phyloP scores from a whole-genome alignment of 495 filamentous ascomycete species.

The Tuber microsphaerosporum region DNA sequence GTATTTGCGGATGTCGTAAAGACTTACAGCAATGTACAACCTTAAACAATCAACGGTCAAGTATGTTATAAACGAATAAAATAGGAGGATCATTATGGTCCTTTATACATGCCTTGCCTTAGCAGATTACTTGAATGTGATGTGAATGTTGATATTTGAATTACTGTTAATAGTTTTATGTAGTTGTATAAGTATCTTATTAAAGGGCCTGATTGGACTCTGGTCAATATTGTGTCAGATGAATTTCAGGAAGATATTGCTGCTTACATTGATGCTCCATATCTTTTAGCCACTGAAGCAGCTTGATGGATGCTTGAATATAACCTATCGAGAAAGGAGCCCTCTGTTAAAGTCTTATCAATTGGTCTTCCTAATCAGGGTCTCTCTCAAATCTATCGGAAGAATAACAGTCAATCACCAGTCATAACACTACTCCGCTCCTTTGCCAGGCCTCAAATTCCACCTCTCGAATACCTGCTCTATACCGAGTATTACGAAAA shows the following conservation, averaged over 20 bases:
- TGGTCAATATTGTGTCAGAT: constrained; percentile 6
- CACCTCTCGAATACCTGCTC: too few species aligned
- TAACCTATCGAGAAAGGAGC: constrained; percentile 9
- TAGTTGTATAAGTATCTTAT: too few species aligned
- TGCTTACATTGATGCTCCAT: constrained; percentile 23
- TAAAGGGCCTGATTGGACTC: neutral
- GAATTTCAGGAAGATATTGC: constrained; percentile 13
- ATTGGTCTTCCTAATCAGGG: constrained; percentile 14
- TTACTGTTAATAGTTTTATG: too few species aligned
- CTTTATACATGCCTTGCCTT: too few species aligned
- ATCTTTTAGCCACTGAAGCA: constrained; percentile 18
- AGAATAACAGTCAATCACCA: constrained; percentile 4
- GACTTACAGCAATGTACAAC: too few species aligned
- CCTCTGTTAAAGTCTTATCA: constrained; percentile 8
- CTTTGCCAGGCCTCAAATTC: constrained; percentile 8
- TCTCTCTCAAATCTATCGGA: constrained; percentile 12
- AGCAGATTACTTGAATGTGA: too few species aligned
- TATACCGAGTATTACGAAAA: constrained; percentile 18
- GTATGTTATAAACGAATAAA: too few species aligned
- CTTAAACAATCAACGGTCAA: too few species aligned
- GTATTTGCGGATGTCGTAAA: too few species aligned
- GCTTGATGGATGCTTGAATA: constrained; percentile 22
- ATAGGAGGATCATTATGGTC: too few species aligned
- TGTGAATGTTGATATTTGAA: too few species aligned
- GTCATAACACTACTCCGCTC: constrained; percentile 7